Percentiles rank a stretch among this genome's conserved stretches.
phyloP scores from a whole-genome alignment of 805 yeast genomes.

The Starmerella tilneyi region DNA sequence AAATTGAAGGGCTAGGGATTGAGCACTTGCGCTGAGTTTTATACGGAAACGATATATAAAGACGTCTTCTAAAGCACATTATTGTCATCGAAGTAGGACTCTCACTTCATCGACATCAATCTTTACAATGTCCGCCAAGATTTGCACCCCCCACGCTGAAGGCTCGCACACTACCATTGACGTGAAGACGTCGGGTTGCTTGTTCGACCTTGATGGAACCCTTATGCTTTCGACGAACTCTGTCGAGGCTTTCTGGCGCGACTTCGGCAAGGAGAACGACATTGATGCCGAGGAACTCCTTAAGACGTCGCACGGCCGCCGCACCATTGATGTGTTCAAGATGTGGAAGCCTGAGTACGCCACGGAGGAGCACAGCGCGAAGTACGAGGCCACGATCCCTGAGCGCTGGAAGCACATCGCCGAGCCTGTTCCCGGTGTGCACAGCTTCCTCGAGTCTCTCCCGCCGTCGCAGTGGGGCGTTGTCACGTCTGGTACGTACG shows the following conservation, averaged over 20 bases:
- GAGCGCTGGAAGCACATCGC: conserved; percentile 64
- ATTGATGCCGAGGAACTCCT: conserved; percentile 62
- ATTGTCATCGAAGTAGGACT: not conserved
- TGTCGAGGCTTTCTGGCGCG: conserved; percentile 74
- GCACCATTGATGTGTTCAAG: conserved; percentile 69
- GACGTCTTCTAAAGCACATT: not conserved
- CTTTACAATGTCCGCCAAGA: conserved; percentile 16
- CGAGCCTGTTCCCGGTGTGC: conserved; percentile 66
- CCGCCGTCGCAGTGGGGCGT: conserved; percentile 61
- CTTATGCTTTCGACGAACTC: conserved; percentile 74
- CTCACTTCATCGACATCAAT: not conserved
- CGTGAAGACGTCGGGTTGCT: conserved; percentile 38
- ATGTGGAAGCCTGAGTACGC: conserved; percentile 69
- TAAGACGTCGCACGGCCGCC: conserved; percentile 69
- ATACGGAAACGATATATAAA: not conserved
- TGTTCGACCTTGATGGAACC: conserved; percentile 84
- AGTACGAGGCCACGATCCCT: conserved; percentile 60
- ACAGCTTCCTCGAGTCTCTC: conserved; percentile 37
- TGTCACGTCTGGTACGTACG: conserved; percentile 74
- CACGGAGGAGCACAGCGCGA: conserved; percentile 50
- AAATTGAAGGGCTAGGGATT: not conserved
- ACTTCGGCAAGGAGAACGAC: conserved; percentile 56
- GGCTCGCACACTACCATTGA: conserved; percentile 19
- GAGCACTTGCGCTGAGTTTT: not conserved
- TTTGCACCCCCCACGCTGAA: conserved; percentile 14